A percentile compares a stretch with the other conserved stretches of the same genome.
phyloP scores from a whole-genome alignment of 2,329 filamentous ascomycete species.

The Ilyonectria mors-panacis region DNA sequence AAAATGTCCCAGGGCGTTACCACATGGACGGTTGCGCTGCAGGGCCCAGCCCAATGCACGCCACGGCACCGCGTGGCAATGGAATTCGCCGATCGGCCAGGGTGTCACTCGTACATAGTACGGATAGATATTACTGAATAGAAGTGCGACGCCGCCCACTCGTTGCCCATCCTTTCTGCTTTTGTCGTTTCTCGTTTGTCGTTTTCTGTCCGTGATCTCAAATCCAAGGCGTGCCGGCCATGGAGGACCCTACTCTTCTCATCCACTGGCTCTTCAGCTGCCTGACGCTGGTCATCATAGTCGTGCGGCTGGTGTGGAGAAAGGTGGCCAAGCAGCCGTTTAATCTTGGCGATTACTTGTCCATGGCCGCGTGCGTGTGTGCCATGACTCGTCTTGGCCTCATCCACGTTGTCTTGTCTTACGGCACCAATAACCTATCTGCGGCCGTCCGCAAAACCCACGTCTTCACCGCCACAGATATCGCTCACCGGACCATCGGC shows the following conservation, averaged over 20 bases:
- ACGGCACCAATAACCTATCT: constrained; percentile 34
- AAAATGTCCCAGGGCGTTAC: background rate
- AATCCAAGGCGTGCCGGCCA: background rate
- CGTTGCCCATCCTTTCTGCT: background rate
- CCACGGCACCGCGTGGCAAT: background rate
- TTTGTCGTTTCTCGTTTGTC: background rate
- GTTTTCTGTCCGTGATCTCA: background rate
- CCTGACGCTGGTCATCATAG: constrained; percentile 22
- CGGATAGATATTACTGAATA: background rate
- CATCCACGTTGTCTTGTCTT: constrained; percentile 35
- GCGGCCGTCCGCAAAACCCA: constrained; percentile 26
- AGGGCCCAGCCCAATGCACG: background rate
- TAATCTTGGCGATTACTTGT: constrained; percentile 32
- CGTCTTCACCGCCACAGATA: constrained; percentile 26
- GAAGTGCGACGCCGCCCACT: background rate
- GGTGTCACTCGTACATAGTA: background rate
- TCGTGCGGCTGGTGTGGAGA: constrained; percentile 18
- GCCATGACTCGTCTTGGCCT: constrained; percentile 30
- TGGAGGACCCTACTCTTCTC: constrained; percentile 36
- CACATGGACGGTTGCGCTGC: background rate
- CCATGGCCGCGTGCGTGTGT: constrained; percentile 31
- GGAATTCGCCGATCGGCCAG: background rate
- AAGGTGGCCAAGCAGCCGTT: constrained; percentile 24
- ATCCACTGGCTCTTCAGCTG: constrained; percentile 35
- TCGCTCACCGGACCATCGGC: constrained; percentile 25